Evolutionary conservation across 805 yeast genomes (phyloP).

Genomic region (Clavispora carvajalis): DNA sequence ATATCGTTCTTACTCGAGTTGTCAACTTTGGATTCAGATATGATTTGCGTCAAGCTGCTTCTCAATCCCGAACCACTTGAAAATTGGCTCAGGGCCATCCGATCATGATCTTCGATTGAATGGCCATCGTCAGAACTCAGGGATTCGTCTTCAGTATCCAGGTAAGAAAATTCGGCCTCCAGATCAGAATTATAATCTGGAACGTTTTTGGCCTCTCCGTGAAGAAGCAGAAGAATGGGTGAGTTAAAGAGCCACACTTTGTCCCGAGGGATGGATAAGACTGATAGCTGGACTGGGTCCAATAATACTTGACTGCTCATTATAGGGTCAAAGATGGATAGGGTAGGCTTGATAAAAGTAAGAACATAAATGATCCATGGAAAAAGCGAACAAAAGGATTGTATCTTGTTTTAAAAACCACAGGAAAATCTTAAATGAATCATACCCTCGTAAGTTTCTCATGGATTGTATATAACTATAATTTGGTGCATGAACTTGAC

Average conservation of each 20-base stretch:
- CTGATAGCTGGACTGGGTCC: slow-evolving; percentile 40
- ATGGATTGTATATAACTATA: background rate
- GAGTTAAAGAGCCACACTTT: slow-evolving; percentile 50
- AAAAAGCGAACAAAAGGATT: background rate
- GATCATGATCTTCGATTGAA: background rate
- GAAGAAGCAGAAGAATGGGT: slow-evolving; percentile 45
- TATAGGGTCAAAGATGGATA: background rate
- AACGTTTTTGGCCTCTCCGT: slow-evolving; percentile 25
- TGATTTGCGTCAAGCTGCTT: background rate
- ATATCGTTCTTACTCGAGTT: slow-evolving; percentile 24
- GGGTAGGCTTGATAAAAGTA: background rate
- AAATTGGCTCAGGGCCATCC: background rate
- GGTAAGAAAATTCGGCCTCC: slow-evolving; percentile 3
- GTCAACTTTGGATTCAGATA: slow-evolving; percentile 13
- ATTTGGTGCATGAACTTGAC: background rate
- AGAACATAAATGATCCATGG: background rate
- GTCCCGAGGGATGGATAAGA: slow-evolving; percentile 49
- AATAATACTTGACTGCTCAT: slow-evolving; percentile 47
- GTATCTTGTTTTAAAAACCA: background rate
- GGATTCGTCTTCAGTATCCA: slow-evolving; percentile 3
- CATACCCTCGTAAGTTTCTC: background rate
- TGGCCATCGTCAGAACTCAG: slow-evolving; percentile 2
- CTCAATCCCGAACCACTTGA: background rate
- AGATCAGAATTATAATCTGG: slow-evolving; percentile 4
- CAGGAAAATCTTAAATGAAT: background rate